Conservation (phyloP, 2,329 filamentous ascomycete species). For the Arthroderma uncinatum region DNA sequence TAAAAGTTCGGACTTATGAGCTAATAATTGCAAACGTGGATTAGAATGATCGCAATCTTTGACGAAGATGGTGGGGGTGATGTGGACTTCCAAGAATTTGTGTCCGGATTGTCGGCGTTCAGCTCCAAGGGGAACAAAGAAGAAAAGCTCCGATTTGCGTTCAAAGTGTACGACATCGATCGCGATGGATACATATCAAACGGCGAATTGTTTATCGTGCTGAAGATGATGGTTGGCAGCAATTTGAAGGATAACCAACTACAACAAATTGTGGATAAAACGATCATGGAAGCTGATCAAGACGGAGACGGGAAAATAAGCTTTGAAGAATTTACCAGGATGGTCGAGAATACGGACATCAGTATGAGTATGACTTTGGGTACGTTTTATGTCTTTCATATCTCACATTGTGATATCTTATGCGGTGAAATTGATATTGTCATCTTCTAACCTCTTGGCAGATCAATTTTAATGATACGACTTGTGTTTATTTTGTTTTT, state of each 20-base stretch:
- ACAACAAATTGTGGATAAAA: conserved; percentile 99
- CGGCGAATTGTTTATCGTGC: conserved; percentile 94
- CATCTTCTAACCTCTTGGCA: not conserved
- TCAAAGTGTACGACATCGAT: conserved; percentile 99
- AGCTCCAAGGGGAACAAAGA: conserved; percentile 98
- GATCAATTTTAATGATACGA: not conserved
- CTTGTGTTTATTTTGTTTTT: not conserved
- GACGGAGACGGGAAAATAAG: conserved; percentile 96
- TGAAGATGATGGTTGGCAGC: conserved; percentile 99
- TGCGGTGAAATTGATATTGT: not conserved
- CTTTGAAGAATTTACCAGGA: conserved; percentile 97
- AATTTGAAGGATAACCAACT: conserved; percentile 98
- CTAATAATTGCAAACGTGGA: not conserved
- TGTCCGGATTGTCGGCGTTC: conserved; percentile 88
- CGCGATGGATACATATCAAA: conserved; percentile 98
- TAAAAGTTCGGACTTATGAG: not conserved
- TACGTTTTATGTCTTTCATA: conserved; percentile 27
- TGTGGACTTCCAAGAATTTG: conserved; percentile 98
- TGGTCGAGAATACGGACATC: conserved; percentile 88
- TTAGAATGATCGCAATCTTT: conserved; percentile 98
- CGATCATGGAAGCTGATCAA: conserved; percentile 97
- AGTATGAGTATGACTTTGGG: conserved; percentile 58
- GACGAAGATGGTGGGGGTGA: conserved; percentile 96
- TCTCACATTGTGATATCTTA: not conserved
- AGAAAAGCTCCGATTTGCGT: conserved; percentile 93